Base-by-base conservation (phyloP, 1,284 basidiomycete genomes). In the Neonothopanus nambi region DNA sequence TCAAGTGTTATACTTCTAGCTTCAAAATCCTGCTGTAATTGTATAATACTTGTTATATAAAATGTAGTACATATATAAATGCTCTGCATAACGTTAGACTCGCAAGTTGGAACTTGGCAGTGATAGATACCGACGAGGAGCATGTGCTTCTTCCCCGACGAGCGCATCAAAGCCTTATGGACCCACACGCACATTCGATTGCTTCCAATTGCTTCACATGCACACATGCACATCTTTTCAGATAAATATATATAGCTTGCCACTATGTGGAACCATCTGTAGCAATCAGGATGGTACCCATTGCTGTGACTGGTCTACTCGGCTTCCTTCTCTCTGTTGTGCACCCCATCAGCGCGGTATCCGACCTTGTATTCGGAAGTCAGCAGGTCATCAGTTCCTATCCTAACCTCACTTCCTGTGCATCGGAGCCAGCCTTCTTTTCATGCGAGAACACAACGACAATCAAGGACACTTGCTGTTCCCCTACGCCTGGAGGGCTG, bases 361-460 rank as follows among this genome's bases (percentile, higher is more conserved):
- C 26, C 5, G 26, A 28, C 26, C 9, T 11, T 8, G 13, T 13
- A 13, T 33, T 33, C 8, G 30, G 30, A 9, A 11, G 9, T 33
- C 30, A 33, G 13, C 30, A 59, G 20, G 54, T 70, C 41, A 66
- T 67, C 1, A 65, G 62, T 43, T 71, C 77, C 38, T 68, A 70
- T 51, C 77, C 78, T 6, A 69, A 68, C 51, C 60, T 80, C 36
- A 39, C 64, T 18, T 59, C 71, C 37, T 82, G 80, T 51, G 56
- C 70, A 24, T 65, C 64, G 33, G 61, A 76, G 54, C 71, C 74
- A 8, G 64, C 70, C 24, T 67, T 74, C 43, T 85, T 78, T 64
- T 86, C 83, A 1, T 87, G 84, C 66, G 82, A 87, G 66, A 87
- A 86, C 63, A 81, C 79, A 17, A 82, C 83, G 0, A 63, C 61